Evolutionary conservation across 495 filamentous ascomycete genomes (phyloP).

Genomic region (Melanomma pulvis-pyrius): DNA sequence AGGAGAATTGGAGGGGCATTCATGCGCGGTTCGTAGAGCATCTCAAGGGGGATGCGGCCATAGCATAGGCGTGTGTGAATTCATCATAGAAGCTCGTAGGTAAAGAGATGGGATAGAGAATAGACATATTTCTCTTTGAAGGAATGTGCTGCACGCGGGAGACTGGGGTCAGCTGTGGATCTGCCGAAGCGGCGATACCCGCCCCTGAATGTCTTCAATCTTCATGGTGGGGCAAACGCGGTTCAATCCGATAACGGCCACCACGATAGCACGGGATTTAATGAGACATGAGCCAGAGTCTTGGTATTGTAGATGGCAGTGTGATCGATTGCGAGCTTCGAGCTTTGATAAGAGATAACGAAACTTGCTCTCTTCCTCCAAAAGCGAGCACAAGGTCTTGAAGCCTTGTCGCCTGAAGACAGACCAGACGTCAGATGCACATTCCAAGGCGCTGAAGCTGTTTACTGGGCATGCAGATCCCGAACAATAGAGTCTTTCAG

Average conservation of each 20-base stretch:
- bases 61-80: slow-evolving; percentile 1
- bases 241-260: too few species aligned
- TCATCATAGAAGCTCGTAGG: neutral
- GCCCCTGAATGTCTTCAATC: neutral
- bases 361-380: neutral
- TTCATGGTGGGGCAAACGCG: too few species aligned
- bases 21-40: slow-evolving; percentile 30
- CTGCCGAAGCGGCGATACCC: neutral
- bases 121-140: neutral
- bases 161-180: neutral
- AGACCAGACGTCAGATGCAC: neutral
- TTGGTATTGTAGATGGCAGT: neutral
- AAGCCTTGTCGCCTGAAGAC: neutral
- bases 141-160: neutral
- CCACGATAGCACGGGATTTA: neutral
- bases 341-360: slow-evolving; percentile 4
- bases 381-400: neutral
- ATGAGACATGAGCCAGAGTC: neutral
- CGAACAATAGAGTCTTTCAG: too few species aligned
- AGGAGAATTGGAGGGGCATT: slow-evolving; percentile 32
- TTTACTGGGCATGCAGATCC: too few species aligned
- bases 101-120: neutral
- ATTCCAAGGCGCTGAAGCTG: too few species aligned
- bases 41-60: slow-evolving; percentile 13
- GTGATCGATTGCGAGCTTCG: neutral